A percentile compares a stretch with the other conserved stretches of the same genome.
Conservation (phyloP, 352 stramenopile genomes). For the Globisporangium rhizosaccharum region DNA sequence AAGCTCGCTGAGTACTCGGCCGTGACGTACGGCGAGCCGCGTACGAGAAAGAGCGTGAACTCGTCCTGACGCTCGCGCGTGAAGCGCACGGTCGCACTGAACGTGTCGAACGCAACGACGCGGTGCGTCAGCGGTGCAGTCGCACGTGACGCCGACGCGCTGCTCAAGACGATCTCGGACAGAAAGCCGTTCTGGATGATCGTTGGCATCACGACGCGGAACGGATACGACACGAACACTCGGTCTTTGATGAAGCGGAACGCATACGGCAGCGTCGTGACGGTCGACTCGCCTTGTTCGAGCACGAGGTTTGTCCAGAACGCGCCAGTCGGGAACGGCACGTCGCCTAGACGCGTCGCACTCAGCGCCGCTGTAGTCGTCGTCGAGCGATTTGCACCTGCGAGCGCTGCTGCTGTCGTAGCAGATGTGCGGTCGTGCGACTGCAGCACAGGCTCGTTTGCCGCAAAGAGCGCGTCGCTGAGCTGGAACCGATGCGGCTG, state of each 20-base stretch:
- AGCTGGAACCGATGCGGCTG: conserved; percentile 48
- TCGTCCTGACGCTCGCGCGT: conserved; percentile 23
- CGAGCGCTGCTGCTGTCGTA: too few relatives aligned
- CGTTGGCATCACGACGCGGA: conserved; percentile 59
- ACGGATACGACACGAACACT: conserved; percentile 72
- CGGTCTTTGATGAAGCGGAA: conserved; percentile 47
- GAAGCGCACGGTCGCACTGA: conserved; percentile 67
- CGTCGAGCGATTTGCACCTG: not conserved
- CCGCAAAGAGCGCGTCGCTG: conserved; percentile 40
- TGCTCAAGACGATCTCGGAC: conserved; percentile 54
- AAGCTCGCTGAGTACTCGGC: conserved; percentile 50
- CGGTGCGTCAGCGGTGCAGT: conserved; percentile 29
- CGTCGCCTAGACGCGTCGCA: conserved; percentile 28
- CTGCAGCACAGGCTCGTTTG: conserved; percentile 20
- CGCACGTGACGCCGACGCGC: not conserved
- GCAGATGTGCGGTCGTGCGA: not conserved
- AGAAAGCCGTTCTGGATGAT: conserved; percentile 70
- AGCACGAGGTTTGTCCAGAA: conserved; percentile 85
- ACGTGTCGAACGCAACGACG: conserved; percentile 61
- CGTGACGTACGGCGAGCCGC: conserved; percentile 78
- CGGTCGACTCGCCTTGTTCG: conserved; percentile 40
- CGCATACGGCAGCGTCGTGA: conserved; percentile 69
- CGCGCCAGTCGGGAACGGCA: conserved; percentile 71
- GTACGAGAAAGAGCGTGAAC: conserved; percentile 61
- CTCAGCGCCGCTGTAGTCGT: not conserved